phyloP scores from a whole-genome alignment of 768 basidiomycete species.

The Rhodosporidiobolus sp. region DNA sequence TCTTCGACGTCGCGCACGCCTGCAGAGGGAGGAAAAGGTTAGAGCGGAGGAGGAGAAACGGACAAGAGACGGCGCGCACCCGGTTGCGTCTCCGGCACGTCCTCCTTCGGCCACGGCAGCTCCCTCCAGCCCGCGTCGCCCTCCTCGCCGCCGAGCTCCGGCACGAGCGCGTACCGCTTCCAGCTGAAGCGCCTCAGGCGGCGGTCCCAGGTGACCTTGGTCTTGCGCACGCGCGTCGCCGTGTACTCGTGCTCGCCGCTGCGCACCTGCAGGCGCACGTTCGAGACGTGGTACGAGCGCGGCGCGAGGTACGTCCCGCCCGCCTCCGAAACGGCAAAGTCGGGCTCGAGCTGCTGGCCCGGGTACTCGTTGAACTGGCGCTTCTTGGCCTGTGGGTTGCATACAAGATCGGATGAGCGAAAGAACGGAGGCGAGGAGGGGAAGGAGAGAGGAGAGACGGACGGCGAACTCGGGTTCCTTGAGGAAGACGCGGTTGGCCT shows the following conservation, averaged over 20 bases:
- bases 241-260: constrained; percentile 33
- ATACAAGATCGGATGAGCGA: neutral
- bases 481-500: constrained; percentile 38
- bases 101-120: constrained; percentile 36
- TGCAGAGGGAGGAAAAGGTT: neutral
- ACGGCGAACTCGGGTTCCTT: constrained; percentile 39
- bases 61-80: neutral
- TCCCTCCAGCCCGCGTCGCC: constrained; percentile 30
- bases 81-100: neutral
- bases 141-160: constrained; percentile 14
- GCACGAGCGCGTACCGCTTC: constrained; percentile 36
- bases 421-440: neutral
- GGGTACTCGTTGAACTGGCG: constrained; percentile 34
- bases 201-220: constrained; percentile 33
- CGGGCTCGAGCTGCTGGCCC: constrained; percentile 28
- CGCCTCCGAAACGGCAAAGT: constrained; percentile 3
- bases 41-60: neutral
- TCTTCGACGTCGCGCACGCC: constrained; percentile 19
- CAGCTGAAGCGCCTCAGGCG: constrained; percentile 25
- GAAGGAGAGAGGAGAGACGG: neutral
- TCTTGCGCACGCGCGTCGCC: constrained; percentile 27
- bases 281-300: constrained; percentile 37
- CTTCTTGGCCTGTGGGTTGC: constrained; percentile 29
- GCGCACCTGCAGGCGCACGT: constrained; percentile 37
- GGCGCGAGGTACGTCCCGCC: constrained; percentile 12